Evolutionary conservation across 106 monocot species (phyloP).

Genomic region (Apostasia ramifera): DNA sequence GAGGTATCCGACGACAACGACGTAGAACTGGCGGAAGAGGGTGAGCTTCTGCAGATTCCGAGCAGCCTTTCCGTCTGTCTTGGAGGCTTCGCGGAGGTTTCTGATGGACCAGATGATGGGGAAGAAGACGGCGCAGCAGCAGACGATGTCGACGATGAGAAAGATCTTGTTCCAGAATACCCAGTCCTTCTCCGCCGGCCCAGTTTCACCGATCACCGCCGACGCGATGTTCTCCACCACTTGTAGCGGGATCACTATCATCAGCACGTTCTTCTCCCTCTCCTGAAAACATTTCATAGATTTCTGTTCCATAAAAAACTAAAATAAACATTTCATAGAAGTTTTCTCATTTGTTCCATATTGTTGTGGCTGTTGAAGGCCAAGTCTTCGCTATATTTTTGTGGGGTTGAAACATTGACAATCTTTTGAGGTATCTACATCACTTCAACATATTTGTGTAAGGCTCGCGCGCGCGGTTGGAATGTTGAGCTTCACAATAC

Average conservation of each 20-base stretch:
- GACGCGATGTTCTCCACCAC: slow-evolving; percentile 37
- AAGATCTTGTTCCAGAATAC: slow-evolving; percentile 43
- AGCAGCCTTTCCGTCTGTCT: slow-evolving; percentile 44
- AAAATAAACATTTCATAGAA: neutral
- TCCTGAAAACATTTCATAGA: slow-evolving; percentile 15
- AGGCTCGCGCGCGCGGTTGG: no score
- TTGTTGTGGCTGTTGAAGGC: no score
- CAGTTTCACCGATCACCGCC: slow-evolving; percentile 39
- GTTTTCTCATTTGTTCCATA: neutral
- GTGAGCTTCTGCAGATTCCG: slow-evolving; percentile 47
- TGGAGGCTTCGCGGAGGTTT: slow-evolving; percentile 38
- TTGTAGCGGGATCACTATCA: slow-evolving; percentile 47
- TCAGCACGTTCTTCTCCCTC: slow-evolving; percentile 45
- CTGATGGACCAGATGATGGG: slow-evolving; percentile 49
- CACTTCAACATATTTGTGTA: no score
- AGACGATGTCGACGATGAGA: slow-evolving; percentile 33
- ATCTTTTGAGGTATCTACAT: no score
- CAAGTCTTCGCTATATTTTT: no score
- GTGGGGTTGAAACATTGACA: no score
- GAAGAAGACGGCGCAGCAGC: slow-evolving; percentile 45
- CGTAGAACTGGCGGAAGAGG: slow-evolving; percentile 49
- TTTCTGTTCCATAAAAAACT: neutral
- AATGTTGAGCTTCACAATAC: no score
- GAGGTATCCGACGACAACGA: slow-evolving; percentile 33
- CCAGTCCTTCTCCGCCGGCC: slow-evolving; percentile 18